A percentile compares a stretch with the other conserved stretches of the same genome.
Conservation (phyloP, 176 grass and related monocot species). For the Elymus sibiricus region DNA sequence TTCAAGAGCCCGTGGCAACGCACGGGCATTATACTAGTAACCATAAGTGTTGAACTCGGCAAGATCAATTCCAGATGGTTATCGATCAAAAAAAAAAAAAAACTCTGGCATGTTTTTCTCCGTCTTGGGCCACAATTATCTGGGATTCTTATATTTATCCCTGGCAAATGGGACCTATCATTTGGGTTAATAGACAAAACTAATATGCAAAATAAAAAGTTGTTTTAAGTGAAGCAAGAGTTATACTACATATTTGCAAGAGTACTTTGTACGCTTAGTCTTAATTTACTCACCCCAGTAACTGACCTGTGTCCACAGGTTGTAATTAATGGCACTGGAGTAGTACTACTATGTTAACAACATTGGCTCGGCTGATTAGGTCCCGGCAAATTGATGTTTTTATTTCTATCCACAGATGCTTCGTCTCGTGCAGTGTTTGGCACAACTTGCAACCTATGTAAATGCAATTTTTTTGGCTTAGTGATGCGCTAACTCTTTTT, state of each 20-base stretch:
- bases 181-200: too few relatives aligned
- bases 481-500: slow-evolving; percentile 37
- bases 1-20: too few relatives aligned
- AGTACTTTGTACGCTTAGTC: slow-evolving; percentile 22
- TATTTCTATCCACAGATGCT: slow-evolving; percentile 33
- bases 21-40: too few relatives aligned
- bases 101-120: too few relatives aligned
- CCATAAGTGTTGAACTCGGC: too few relatives aligned
- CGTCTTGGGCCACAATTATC: too few relatives aligned
- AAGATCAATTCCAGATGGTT: too few relatives aligned
- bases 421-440: slow-evolving; percentile 54
- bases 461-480: slow-evolving; percentile 13
- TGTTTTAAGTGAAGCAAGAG: too few relatives aligned
- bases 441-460: slow-evolving; percentile 32
- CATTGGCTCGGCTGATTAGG: not conserved
- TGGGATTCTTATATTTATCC: too few relatives aligned
- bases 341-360: not conserved
- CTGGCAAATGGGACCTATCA: too few relatives aligned
- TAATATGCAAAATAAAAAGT: too few relatives aligned
- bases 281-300: slow-evolving; percentile 31
- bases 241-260: not conserved
- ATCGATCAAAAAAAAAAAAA: too few relatives aligned
- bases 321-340: slow-evolving; percentile 20
- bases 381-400: slow-evolving; percentile 24
- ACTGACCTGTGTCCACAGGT: slow-evolving; percentile 21